Base-by-base conservation (phyloP, 495 filamentous ascomycete genomes). In the Xylaria nigripes region DNA sequence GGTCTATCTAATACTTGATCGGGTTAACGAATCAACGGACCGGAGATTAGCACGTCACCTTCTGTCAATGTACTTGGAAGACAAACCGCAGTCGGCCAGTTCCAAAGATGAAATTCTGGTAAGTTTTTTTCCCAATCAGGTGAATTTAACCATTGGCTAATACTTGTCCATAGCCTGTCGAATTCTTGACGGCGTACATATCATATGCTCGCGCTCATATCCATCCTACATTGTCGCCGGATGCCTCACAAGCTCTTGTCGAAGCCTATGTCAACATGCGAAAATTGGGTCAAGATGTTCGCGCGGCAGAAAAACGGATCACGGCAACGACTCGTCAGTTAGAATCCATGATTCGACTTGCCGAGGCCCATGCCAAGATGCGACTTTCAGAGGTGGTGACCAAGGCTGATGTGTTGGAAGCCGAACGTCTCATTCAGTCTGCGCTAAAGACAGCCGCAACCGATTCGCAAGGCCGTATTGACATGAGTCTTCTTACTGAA, bases 351-450 rank as follows among this genome's bases (percentile, higher is more conserved):
- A 96, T 98, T 67, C 90, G 93, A 38, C 82, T 98, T 2, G 76
- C 91, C 1, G 93, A 98, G 76, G 92, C 93, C 13, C 95, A 97
- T 70, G 93, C 93, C 19, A 95, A 95, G 64, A 98, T 98, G 93
- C 84, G 93, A 24, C 77, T 98, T 9, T 84, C 87, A 0, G 59
- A 71, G 0, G 76, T 73, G 42, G 94, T 98, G 36, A 92, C 87
- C 0, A 79, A 74, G 12, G 80, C 81, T 49, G 93, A 98, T 67
- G 93, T 98, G 19, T 70, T 83, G 13, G 93, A 98, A 73, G 91
- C 93, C 5, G 89, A 95, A 12, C 84, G 93, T 10, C 76, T 98
- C 50, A 98, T 97, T 71, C 85, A 87, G 60, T 84, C 83, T 0
- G 93, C 93, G n/a, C 84, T 99, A 63, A 97, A 99, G 76, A 90